Conservation (phyloP, 2,329 filamentous ascomycete genomes). For the Xylaria sp. region DNA sequence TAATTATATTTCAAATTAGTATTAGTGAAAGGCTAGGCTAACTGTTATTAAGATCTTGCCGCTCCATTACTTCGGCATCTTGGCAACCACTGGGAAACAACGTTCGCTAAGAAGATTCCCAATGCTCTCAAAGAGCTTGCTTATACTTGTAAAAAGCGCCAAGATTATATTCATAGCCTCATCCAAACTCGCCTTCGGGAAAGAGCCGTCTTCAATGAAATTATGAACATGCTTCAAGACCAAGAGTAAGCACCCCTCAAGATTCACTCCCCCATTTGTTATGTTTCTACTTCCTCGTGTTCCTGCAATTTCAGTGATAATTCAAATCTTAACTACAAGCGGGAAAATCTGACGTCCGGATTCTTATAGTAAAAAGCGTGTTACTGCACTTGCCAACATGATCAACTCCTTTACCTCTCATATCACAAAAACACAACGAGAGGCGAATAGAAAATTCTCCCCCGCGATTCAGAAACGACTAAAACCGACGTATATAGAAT, state of each 20-base stretch:
- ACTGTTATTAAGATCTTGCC: slow-evolving; percentile 28
- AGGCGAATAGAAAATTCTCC: slow-evolving; percentile 32
- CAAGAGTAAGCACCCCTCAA: slow-evolving; percentile 18
- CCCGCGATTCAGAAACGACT: slow-evolving; percentile 28
- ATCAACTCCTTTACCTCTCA: slow-evolving; percentile 12
- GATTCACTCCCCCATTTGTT: too few relatives aligned
- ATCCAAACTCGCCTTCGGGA: slow-evolving; percentile 22
- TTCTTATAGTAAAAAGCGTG: slow-evolving; percentile 9
- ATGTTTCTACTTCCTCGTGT: not conserved
- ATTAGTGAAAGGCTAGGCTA: slow-evolving; percentile 1
- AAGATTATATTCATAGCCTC: slow-evolving; percentile 21
- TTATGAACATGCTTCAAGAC: slow-evolving; percentile 27
- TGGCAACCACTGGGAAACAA: slow-evolving; percentile 28
- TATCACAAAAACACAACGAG: slow-evolving; percentile 26
- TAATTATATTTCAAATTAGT: not conserved
- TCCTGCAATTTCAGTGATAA: not conserved
- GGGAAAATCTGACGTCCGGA: not conserved
- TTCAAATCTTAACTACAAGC: not conserved
- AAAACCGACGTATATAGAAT: slow-evolving; percentile 24
- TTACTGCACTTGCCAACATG: slow-evolving; percentile 8
- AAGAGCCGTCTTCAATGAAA: slow-evolving; percentile 11
- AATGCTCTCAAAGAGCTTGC: slow-evolving; percentile 24
- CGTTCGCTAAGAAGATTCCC: slow-evolving; percentile 36
- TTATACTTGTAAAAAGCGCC: not conserved
- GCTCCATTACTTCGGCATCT: slow-evolving; percentile 30